phyloP scores from a whole-genome alignment of 768 basidiomycete genomes.

The Leccinum fibrillosum region DNA sequence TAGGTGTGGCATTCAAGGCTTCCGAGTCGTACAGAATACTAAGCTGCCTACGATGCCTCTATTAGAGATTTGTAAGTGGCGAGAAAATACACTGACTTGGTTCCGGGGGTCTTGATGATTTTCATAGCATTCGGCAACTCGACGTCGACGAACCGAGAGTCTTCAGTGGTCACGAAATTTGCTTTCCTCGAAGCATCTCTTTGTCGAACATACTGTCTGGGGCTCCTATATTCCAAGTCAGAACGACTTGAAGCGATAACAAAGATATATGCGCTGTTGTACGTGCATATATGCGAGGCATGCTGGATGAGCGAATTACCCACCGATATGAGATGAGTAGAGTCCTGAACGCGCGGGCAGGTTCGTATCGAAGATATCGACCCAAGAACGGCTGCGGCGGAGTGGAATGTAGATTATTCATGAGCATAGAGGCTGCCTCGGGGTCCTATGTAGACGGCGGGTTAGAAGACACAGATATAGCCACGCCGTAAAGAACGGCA shows the following conservation, averaged over 20 bases:
- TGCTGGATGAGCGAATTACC: slow-evolving; percentile 6
- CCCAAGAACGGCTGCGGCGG: slow-evolving; percentile 67
- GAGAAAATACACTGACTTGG: slow-evolving; percentile 42
- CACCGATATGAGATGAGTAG: slow-evolving; percentile 75
- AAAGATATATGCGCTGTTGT: slow-evolving; percentile 22
- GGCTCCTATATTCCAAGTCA: slow-evolving; percentile 14
- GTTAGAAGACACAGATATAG: background rate
- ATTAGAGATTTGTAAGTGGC: background rate
- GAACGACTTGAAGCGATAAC: background rate
- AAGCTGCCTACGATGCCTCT: slow-evolving; percentile 29
- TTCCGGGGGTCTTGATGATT: slow-evolving; percentile 48
- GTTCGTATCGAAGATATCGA: slow-evolving; percentile 71
- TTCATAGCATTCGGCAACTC: slow-evolving; percentile 61
- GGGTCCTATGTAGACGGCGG: slow-evolving; percentile 43
- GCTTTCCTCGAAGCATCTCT: slow-evolving; percentile 15
- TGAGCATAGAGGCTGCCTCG: slow-evolving; percentile 52
- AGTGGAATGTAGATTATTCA: slow-evolving; percentile 54
- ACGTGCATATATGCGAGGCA: slow-evolving; percentile 13
- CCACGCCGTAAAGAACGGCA: slow-evolving; percentile 10
- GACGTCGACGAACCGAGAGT: slow-evolving; percentile 36
- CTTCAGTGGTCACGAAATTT: slow-evolving; percentile 11
- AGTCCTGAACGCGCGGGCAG: slow-evolving; percentile 71
- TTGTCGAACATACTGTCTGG: slow-evolving; percentile 21
- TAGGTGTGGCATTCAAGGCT: slow-evolving; percentile 33
- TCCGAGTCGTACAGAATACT: slow-evolving; percentile 54